phyloP scores from a whole-genome alignment of 108 stramenopile species.

The Skeletonema grethae region DNA sequence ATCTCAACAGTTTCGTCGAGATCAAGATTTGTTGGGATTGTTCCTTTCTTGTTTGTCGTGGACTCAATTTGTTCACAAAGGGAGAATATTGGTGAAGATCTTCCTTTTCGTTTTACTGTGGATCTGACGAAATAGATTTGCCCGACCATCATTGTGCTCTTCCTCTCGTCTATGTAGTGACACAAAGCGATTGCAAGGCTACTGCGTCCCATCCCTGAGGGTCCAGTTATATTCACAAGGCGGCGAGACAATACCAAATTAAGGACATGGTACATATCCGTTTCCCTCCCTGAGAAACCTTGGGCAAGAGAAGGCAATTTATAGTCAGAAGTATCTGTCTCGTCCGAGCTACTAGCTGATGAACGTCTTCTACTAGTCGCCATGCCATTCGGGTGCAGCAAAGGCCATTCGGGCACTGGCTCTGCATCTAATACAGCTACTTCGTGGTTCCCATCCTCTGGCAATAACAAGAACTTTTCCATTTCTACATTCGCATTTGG shows the following conservation, averaged over 20 bases:
- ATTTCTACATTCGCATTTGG: conserved; percentile 64
- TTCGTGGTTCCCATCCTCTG: conserved; percentile 81
- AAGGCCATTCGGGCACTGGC: conserved; percentile 64
- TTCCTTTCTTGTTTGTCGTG: conserved; percentile 13
- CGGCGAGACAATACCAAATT: conserved; percentile 57
- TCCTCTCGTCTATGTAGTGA: conserved; percentile 80
- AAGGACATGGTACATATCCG: conserved; percentile 76
- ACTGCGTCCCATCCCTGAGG: conserved; percentile 75
- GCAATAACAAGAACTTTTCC: conserved; percentile 85
- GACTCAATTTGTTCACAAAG: conserved; percentile 51
- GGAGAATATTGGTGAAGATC: conserved; percentile 39
- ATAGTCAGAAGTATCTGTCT: conserved; percentile 62
- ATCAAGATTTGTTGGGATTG: conserved; percentile 37
- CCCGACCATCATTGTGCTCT: conserved; percentile 56
- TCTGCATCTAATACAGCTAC: conserved; percentile 75
- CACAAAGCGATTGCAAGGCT: conserved; percentile 69
- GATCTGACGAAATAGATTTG: conserved; percentile 66
- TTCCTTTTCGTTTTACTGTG: conserved; percentile 37
- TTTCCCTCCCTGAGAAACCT: conserved; percentile 83
- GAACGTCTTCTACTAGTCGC: conserved; percentile 18
- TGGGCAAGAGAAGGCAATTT: conserved; percentile 79
- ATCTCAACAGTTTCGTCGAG: conserved; percentile 51
- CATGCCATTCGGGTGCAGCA: conserved; percentile 17
- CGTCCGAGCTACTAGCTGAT: conserved; percentile 33
- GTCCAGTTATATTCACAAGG: conserved; percentile 72